Base-by-base conservation (phyloP, 331 rosid genomes). In the Erythrophleum ivorense region DNA sequence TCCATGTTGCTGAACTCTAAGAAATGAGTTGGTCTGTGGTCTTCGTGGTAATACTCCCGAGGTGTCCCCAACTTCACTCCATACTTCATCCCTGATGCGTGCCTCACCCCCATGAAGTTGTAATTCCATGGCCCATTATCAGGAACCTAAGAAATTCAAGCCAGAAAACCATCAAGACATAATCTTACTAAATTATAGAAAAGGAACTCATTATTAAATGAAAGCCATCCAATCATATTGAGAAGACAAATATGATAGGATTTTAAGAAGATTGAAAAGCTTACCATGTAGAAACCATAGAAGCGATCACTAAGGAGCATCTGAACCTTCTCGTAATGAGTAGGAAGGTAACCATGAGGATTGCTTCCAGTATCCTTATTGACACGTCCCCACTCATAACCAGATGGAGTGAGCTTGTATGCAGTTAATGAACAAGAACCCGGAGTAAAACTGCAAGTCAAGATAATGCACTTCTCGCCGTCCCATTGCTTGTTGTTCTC, bases 401-500 rank as follows among this genome's bases (percentile, higher is more conserved):
- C 98, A 13, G 98, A 88, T 45, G 94, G 98, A 75, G 97, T 96
- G 31, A 94, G 91, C 81, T 96, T 96, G 76, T 96, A 96, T 4
- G 99, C 97, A 31, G 99, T 94, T 76, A 96, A 85, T 14, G 97
- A 94, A 86, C 99, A 96, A 11, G 98, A 96, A 78, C 97, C 99
- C 2, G 98, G 99, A 68, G 98, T 92, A 78, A 96, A 96, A 86
- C 98, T 94, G 91, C 99, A 96, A 43, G 99, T 96, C 88, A 96
- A 89, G 55, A 96, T 52, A 31, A 96, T 92, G 81, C 97, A 92
- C 80, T 94, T 96, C 82, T 94, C 99, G 6, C 98, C 98, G 18
- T 96, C 98, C 99, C 99, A 94, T 79, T 96, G 99, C 89, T 96
- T 94, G 88, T 90, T 94, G 86, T 85, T 96, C 83, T 94, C 99